A percentile compares a stretch with the other conserved stretches of the same genome.
phyloP scores from a whole-genome alignment of 2,329 filamentous ascomycete genomes.

The Exophiala bonariae region DNA sequence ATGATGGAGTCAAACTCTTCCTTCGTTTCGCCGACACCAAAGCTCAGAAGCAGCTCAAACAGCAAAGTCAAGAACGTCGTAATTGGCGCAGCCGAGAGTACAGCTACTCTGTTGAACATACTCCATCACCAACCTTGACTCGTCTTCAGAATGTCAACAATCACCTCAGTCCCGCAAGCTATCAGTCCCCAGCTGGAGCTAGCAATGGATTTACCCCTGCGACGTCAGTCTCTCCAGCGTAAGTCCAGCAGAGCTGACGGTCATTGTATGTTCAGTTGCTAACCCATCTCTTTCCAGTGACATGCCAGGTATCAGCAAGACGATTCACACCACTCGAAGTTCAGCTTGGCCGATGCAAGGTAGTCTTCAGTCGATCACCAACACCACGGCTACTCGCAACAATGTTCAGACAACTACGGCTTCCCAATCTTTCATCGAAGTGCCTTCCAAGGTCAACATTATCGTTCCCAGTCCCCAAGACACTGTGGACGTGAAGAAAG shows the following conservation, averaged over 20 bases:
- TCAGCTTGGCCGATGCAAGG: slow-evolving; percentile 38
- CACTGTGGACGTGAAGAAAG: slow-evolving; percentile 28
- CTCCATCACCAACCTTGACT: slow-evolving; percentile 44
- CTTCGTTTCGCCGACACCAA: slow-evolving; percentile 97
- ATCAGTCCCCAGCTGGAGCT: slow-evolving; percentile 42
- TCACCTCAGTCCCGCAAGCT: slow-evolving; percentile 45
- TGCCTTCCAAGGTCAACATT: slow-evolving; percentile 37
- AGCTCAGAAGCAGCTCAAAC: slow-evolving; percentile 94
- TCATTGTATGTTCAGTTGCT: slow-evolving; percentile 22
- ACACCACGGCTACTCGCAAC: slow-evolving; percentile 33
- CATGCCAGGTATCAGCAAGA: slow-evolving; percentile 40
- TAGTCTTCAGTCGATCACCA: slow-evolving; percentile 39
- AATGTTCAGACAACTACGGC: slow-evolving; percentile 27
- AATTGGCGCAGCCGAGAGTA: slow-evolving; percentile 97
- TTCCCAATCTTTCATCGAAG: slow-evolving; percentile 30
- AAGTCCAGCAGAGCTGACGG: slow-evolving; percentile 30
- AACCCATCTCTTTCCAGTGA: slow-evolving; percentile 33
- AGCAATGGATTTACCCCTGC: slow-evolving; percentile 47
- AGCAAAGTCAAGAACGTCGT: slow-evolving; percentile 89
- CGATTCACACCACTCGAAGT: slow-evolving; percentile 34
- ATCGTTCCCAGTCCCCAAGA: slow-evolving; percentile 32
- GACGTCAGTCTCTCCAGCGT: slow-evolving; percentile 50
- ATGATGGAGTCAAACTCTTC: slow-evolving; percentile 81
- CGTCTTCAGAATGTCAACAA: slow-evolving; percentile 41
- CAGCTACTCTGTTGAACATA: slow-evolving; percentile 58